Percentiles rank a stretch among this genome's conserved stretches.
These are phyloP conservation scores for Exophiala alcalophila DNA, from an alignment of 2,329 filamentous ascomycete species.

Conservation along the genomic window DNA sequence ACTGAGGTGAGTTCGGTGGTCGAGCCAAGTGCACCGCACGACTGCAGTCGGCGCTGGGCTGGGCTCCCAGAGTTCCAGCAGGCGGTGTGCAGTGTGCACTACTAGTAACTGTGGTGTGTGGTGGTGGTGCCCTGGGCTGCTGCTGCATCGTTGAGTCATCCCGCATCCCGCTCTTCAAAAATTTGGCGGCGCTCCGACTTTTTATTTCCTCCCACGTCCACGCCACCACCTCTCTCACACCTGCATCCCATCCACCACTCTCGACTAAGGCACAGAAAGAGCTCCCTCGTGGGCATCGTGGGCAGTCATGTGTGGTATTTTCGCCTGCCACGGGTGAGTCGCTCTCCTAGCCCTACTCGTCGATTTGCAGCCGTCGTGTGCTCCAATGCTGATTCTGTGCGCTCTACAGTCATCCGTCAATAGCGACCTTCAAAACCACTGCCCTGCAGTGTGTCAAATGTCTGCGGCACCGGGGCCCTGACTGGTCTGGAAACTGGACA, in stretches of 20 bases:
- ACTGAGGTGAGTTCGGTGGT: no score
- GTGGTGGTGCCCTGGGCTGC: no score
- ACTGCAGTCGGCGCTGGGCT: no score
- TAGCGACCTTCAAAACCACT: constrained; percentile 35
- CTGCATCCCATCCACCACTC: constrained; percentile 30
- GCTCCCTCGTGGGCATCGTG: constrained; percentile 33
- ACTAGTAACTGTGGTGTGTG: no score
- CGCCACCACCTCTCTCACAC: constrained; percentile 23
- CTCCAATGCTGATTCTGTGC: constrained; percentile 20
- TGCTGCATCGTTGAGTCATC: constrained; percentile 23
- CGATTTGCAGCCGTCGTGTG: constrained; percentile 4
- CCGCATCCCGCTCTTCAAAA: constrained; percentile 18
- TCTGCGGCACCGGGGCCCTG: constrained; percentile 91
- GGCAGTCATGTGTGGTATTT: constrained; percentile 86
- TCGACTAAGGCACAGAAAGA: constrained; percentile 10
- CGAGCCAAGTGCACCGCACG: no score
- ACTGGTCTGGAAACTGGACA: constrained; percentile 94
- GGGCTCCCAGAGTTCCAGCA: no score
- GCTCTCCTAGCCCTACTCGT: constrained; percentile 14
- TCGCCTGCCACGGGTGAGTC: constrained; percentile 84
- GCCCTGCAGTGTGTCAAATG: constrained; percentile 51
- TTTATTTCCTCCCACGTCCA: constrained; percentile 27
- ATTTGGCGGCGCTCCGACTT: constrained; percentile 19
- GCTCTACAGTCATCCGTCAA: constrained; percentile 25
- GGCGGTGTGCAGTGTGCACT: no score